phyloP scores from a whole-genome alignment of 169 alveolate species.

The Eimeria necatrix region DNA sequence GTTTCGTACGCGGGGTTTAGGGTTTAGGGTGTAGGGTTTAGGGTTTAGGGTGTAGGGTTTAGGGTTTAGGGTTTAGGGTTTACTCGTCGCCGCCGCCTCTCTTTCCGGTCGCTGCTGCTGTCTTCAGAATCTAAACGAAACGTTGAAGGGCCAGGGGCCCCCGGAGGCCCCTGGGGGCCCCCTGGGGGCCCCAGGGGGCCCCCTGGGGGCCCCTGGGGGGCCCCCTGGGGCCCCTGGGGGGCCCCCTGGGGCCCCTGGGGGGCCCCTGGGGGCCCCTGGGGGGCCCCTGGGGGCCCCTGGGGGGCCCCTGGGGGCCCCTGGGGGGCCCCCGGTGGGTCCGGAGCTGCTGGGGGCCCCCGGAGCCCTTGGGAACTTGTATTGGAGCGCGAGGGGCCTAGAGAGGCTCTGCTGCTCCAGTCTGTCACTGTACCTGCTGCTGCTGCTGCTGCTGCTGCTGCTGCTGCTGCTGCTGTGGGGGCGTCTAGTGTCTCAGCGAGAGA shows the following conservation, averaged over 20 bases:
- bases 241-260: too few relatives aligned
- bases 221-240: too few relatives aligned
- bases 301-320: too few relatives aligned
- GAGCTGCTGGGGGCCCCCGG: too few relatives aligned
- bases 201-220: not conserved
- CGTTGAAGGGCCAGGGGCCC: not conserved
- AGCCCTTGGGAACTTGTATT: too few relatives aligned
- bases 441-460: not conserved
- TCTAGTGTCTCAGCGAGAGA: not conserved
- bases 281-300: too few relatives aligned
- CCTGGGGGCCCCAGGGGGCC: not conserved
- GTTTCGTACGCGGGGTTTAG: too few relatives aligned
- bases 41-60: constrained; percentile 2
- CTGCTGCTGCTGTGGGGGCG: constrained; percentile 1
- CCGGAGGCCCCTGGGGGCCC: not conserved
- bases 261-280: too few relatives aligned
- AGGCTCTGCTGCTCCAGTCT: too few relatives aligned
- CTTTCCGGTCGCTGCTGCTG: constrained; percentile 35
- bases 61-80: constrained; percentile 2
- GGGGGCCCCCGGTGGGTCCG: not conserved
- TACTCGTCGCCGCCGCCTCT: not conserved
- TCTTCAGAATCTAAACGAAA: not conserved
- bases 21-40: constrained; percentile 18
- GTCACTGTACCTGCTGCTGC: not conserved
- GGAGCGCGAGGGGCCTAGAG: too few relatives aligned